These are phyloP conservation scores for Suhomyces choctaworum DNA, from an alignment of 1,139 yeast species.

Conservation along the genomic window DNA sequence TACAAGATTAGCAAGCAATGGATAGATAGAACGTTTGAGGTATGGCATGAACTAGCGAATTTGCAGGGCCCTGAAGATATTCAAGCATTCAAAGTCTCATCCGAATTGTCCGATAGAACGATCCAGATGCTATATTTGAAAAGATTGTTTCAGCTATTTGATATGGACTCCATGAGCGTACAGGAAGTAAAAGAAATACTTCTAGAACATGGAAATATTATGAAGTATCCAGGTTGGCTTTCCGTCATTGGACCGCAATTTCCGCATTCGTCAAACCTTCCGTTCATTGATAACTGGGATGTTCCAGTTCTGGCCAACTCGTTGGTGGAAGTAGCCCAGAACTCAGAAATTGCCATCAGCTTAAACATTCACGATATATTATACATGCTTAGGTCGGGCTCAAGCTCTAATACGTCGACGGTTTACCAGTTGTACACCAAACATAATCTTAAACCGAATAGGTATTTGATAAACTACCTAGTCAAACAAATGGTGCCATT, in stretches of 20 bases:
- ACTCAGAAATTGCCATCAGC: background rate
- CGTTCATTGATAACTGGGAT: background rate
- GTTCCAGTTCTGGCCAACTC: conserved; percentile 1
- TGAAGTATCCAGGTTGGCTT: conserved; percentile 17
- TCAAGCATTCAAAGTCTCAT: background rate
- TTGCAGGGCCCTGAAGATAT: conserved; percentile 11
- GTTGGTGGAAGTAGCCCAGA: conserved; percentile 1
- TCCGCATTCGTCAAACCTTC: conserved; percentile 5
- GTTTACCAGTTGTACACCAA: conserved; percentile 15
- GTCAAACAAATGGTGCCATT: conserved; percentile 6
- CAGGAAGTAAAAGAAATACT: background rate
- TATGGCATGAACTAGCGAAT: conserved; percentile 9
- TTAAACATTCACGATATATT: conserved; percentile 9
- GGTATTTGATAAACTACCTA: conserved; percentile 16
- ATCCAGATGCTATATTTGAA: conserved; percentile 11
- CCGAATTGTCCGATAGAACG: conserved; percentile 1
- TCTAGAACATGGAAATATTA: conserved; percentile 6
- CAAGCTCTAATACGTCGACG: conserved; percentile 11
- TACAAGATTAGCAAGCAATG: conserved; percentile 13
- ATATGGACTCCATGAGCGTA: background rate
- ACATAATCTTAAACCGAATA: conserved; percentile 11
- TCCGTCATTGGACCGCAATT: conserved; percentile 8
- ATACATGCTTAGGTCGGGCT: conserved; percentile 12
- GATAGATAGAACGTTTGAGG: conserved; percentile 10
- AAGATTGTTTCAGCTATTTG: conserved; percentile 6